Evolutionary conservation across 139 green algal species (phyloP).

Genomic region (Mesotaenium endlicherianum): DNA sequence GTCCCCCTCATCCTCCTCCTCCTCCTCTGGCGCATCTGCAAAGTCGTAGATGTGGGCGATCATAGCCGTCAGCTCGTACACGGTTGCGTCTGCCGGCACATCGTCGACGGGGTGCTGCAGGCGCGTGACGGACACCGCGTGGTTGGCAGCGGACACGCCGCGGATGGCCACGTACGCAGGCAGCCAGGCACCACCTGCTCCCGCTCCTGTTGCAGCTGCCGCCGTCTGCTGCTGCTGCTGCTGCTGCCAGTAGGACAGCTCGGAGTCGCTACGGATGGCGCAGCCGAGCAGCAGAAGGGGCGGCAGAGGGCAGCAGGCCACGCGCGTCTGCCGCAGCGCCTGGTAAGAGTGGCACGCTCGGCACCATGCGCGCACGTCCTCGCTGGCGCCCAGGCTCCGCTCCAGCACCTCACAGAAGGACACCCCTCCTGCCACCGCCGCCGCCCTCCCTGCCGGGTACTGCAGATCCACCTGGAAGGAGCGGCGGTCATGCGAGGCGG

Average conservation of each 20-base stretch:
- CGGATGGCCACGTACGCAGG: neutral
- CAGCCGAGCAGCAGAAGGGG: too few species aligned
- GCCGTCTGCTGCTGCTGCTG: too few species aligned
- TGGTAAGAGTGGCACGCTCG: constrained; percentile 72
- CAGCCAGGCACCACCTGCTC: neutral
- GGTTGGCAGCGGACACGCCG: too few species aligned
- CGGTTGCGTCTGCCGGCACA: too few species aligned
- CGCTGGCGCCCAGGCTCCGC: constrained; percentile 56
- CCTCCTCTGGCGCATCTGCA: constrained; percentile 56
- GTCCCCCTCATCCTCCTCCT: constrained; percentile 5
- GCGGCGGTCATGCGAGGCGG: neutral
- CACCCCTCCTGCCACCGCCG: neutral
- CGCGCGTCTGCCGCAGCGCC: constrained; percentile 63
- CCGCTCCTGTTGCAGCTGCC: too few species aligned
- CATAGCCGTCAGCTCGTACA: constrained; percentile 75
- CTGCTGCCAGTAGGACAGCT: too few species aligned
- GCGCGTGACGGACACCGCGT: too few species aligned
- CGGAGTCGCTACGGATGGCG: too few species aligned
- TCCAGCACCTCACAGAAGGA: constrained; percentile 53
- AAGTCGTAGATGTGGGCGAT: constrained; percentile 69
- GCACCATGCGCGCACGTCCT: constrained; percentile 80
- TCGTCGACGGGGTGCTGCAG: too few species aligned
- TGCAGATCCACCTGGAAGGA: constrained; percentile 47
- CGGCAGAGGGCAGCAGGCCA: too few species aligned
- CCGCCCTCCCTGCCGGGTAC: neutral